A percentile compares a stretch with the other conserved stretches of the same genome.
phyloP scores from a whole-genome alignment of 495 filamentous ascomycete species.

The Letharia lupina region DNA sequence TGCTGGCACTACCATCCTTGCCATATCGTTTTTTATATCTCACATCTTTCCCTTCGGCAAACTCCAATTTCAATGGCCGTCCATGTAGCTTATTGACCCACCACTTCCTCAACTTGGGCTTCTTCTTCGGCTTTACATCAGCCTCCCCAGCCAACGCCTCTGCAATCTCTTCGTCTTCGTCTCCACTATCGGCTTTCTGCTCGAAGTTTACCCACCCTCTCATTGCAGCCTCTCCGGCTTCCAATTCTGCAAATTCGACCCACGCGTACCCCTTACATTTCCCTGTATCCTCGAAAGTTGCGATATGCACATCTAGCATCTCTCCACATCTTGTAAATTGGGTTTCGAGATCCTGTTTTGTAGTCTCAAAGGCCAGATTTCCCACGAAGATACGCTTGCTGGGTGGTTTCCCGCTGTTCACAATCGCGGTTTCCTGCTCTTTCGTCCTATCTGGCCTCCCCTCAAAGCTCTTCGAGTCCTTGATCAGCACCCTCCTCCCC shows the following conservation, averaged over 20 bases:
- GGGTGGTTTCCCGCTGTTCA: slow-evolving; percentile 47
- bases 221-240: slow-evolving; percentile 68
- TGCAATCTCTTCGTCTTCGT: slow-evolving; percentile 44
- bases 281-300: slow-evolving; percentile 91
- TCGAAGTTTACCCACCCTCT: slow-evolving; percentile 64
- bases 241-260: slow-evolving; percentile 76
- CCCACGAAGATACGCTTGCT: slow-evolving; percentile 83
- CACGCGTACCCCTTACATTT: slow-evolving; percentile 98
- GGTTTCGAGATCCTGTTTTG: slow-evolving; percentile 66
- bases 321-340: slow-evolving; percentile 79
- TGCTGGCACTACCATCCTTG: slow-evolving; percentile 42
- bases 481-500: slow-evolving; percentile 80
- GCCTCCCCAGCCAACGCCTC: slow-evolving; percentile 26
- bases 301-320: slow-evolving; percentile 70
- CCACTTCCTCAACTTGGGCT: slow-evolving; percentile 58
- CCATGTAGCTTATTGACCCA: slow-evolving; percentile 76
- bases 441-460: slow-evolving; percentile 59
- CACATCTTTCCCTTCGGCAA: slow-evolving; percentile 78
- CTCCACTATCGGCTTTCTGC: slow-evolving; percentile 52
- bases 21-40: slow-evolving; percentile 91
- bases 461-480: slow-evolving; percentile 77
- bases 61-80: slow-evolving; percentile 75
- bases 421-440: slow-evolving; percentile 27
- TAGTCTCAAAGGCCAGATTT: slow-evolving; percentile 78
- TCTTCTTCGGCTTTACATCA: slow-evolving; percentile 34